Conservation (phyloP, 2,329 filamentous ascomycete genomes). For the Tolypocladium nubicola region DNA sequence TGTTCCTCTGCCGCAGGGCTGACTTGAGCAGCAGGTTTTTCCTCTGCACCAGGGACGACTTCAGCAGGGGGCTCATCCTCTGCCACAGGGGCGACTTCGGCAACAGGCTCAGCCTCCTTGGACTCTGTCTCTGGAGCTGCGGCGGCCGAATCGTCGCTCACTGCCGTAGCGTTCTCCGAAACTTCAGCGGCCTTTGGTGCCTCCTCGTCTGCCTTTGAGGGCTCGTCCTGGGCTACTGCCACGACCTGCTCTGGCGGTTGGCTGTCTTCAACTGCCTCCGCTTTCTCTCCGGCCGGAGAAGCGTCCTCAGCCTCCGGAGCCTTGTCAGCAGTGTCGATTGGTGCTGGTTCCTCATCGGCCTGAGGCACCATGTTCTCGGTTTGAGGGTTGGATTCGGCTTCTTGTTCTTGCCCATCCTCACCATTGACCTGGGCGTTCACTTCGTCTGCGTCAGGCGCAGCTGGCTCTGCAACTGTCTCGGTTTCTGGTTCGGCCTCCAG, state of each 20-base stretch:
- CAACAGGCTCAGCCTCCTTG: constrained; percentile 7
- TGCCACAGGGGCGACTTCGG: constrained; percentile 2
- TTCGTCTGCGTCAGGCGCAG: neutral
- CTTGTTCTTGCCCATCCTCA: neutral
- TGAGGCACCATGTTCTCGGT: neutral
- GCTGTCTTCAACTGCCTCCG: neutral
- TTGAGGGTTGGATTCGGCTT: neutral
- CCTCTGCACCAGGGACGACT: neutral
- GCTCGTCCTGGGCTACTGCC: neutral
- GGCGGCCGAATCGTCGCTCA: neutral
- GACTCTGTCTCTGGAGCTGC: constrained; percentile 3
- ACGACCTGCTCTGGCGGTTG: neutral
- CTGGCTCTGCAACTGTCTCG: constrained; percentile 1
- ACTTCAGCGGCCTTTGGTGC: neutral
- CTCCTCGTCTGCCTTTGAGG: neutral
- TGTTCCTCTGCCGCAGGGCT: neutral
- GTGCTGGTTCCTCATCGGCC: neutral
- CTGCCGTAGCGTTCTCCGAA: neutral
- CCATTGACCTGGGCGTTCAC: neutral
- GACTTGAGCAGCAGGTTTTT: neutral
- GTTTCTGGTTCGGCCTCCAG: neutral
- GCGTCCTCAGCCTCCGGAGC: neutral
- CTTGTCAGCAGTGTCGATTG: neutral
- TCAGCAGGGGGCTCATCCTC: constrained; percentile 1
- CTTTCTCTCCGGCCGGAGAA: neutral